Evolutionary conservation across 495 filamentous ascomycete species (phyloP).

Genomic region (Geopyxis carbonaria): DNA sequence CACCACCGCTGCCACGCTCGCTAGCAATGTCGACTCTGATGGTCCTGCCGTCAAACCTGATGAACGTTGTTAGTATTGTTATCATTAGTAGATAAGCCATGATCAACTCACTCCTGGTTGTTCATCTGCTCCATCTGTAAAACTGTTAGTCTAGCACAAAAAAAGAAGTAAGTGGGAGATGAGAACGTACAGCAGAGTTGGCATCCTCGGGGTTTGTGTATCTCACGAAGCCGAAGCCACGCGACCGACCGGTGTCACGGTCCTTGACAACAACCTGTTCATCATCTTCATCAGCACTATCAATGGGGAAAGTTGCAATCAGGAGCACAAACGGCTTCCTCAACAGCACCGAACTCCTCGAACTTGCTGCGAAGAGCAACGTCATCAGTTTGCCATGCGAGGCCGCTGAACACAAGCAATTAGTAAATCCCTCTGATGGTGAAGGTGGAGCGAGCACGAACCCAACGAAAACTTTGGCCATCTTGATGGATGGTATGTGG

Average conservation of each 20-base stretch:
- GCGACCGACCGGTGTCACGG: conserved; percentile 81
- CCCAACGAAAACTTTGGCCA: too few species aligned
- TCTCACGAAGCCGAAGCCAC: conserved; percentile 91
- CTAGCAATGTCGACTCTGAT: conserved; percentile 92
- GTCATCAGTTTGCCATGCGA: conserved; percentile 76
- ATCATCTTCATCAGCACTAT: not conserved
- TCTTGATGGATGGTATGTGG: too few species aligned
- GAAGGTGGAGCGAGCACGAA: too few species aligned
- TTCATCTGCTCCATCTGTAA: conserved; percentile 76
- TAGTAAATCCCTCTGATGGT: not conserved
- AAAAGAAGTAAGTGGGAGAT: too few species aligned
- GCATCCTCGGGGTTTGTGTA: conserved; percentile 65
- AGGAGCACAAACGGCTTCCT: conserved; percentile 64
- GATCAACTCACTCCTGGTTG: conserved; percentile 59
- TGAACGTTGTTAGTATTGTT: conserved; percentile 5
- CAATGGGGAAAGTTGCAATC: conserved; percentile 1
- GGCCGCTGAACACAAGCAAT: conserved; percentile 3
- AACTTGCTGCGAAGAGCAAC: conserved; percentile 63
- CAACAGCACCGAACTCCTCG: conserved; percentile 64
- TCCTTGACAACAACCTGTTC: conserved; percentile 86
- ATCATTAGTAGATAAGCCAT: not conserved
- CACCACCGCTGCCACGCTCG: conserved; percentile 47
- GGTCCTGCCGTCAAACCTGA: conserved; percentile 79
- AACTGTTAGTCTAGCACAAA: not conserved
- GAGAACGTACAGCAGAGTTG: conserved; percentile 55